These are phyloP conservation scores for Lasiodiplodia gonubiensis DNA, from an alignment of 2,329 filamentous ascomycete genomes.

Conservation along the genomic window DNA sequence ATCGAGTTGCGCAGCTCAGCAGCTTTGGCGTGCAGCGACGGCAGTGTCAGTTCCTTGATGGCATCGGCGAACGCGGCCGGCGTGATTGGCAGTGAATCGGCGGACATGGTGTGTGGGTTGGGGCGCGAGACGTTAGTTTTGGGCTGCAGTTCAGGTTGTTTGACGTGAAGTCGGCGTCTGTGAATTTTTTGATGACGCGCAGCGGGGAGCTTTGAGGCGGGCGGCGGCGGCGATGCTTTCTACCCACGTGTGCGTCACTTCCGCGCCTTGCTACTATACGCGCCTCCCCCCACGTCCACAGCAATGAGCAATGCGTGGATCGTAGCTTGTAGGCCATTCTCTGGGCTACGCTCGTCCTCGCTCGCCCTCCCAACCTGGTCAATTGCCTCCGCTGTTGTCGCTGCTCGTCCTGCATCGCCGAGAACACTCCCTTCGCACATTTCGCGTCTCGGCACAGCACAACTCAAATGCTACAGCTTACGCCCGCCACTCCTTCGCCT, in stretches of 20 bases:
- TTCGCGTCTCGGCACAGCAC: slow-evolving; percentile 24
- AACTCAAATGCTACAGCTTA: slow-evolving; percentile 35
- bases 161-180: not conserved
- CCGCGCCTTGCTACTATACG: not conserved
- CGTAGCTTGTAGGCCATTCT: slow-evolving; percentile 36
- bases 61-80: slow-evolving; percentile 69
- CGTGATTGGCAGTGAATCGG: slow-evolving; percentile 65
- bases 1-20: slow-evolving; percentile 78
- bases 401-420: not conserved
- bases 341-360: slow-evolving; percentile 28
- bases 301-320: slow-evolving; percentile 39
- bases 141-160: slow-evolving; percentile 1
- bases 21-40: slow-evolving; percentile 73
- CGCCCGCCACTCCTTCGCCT: slow-evolving; percentile 30
- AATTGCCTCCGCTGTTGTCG: slow-evolving; percentile 22
- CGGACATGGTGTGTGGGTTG: slow-evolving; percentile 59
- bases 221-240: slow-evolving; percentile 1
- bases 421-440: not conserved
- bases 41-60: slow-evolving; percentile 68
- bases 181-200: slow-evolving; percentile 12
- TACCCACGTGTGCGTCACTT: slow-evolving; percentile 20
- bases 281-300: slow-evolving; percentile 9
- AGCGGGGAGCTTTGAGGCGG: slow-evolving; percentile 13
- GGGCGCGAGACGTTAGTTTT: not conserved
- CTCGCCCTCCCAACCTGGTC: slow-evolving; percentile 36